Evolutionary conservation across 2,329 filamentous ascomycete genomes (phyloP).

Genomic region (Colletotrichum noveboracense): DNA sequence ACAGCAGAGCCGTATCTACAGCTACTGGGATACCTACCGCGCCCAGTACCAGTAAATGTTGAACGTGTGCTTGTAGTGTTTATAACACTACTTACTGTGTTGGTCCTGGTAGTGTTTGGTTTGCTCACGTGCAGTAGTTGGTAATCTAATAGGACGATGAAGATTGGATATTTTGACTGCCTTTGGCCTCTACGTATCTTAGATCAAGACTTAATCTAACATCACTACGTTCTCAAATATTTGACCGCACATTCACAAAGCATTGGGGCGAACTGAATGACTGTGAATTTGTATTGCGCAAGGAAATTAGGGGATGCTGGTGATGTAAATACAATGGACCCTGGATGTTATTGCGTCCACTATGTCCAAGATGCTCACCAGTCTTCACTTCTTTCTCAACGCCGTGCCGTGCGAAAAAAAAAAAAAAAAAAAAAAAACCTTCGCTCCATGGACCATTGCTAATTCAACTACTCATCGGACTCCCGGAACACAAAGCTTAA

Average conservation of each 20-base stretch:
- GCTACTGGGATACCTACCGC: slow-evolving; percentile 31
- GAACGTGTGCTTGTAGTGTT: not conserved
- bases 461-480: not conserved
- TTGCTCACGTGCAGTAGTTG: not conserved
- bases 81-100: not conserved
- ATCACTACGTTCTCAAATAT: rapidly evolving
- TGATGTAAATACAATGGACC: rapidly evolving
- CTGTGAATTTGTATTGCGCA: not conserved
- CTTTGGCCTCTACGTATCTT: rapidly evolving
- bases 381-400: not conserved
- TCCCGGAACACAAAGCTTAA: not conserved
- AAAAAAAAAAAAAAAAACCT: too few relatives aligned
- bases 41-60: slow-evolving; percentile 3
- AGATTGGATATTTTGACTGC: not conserved
- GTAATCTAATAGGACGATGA: not conserved
- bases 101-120: not conserved
- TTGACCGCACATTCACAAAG: not conserved
- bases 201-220: not conserved
- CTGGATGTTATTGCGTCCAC: rapidly evolving
- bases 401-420: not conserved
- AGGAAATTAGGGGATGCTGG: not conserved
- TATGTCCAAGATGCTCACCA: rapidly evolving
- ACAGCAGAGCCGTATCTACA: slow-evolving; percentile 39
- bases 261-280: too few relatives aligned
- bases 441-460: not conserved